Evolutionary conservation across 257 asterid genomes (phyloP).

Genomic region (Solanum peruvianum): DNA sequence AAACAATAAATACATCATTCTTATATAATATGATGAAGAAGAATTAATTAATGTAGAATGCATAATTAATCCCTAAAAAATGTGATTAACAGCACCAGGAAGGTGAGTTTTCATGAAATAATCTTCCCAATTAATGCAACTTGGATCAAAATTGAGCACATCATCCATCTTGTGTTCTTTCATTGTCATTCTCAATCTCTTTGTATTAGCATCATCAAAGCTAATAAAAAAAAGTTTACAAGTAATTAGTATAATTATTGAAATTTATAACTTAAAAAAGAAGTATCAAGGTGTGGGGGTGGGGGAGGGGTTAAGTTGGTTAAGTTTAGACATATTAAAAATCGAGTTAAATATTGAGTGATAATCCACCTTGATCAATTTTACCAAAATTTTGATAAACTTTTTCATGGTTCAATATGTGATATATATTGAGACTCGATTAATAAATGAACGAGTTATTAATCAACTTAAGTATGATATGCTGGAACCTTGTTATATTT

Average conservation of each 20-base stretch:
- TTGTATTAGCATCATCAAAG: slow-evolving; percentile 52
- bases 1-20: background rate
- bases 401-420: background rate
- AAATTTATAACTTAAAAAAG: background rate
- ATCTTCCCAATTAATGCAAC: slow-evolving; percentile 41
- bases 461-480: background rate
- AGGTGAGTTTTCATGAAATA: slow-evolving; percentile 43
- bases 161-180: slow-evolving; percentile 10
- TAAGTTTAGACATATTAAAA: no score
- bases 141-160: slow-evolving; percentile 37
- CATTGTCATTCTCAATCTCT: slow-evolving; percentile 21
- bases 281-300: no score
- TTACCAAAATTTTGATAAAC: background rate
- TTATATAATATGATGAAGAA: background rate
- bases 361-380: background rate
- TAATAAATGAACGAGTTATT: background rate
- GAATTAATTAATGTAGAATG: background rate
- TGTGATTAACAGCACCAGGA: slow-evolving; percentile 36
- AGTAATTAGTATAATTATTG: background rate
- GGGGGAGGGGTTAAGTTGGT: no score
- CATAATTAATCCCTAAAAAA: slow-evolving; percentile 4
- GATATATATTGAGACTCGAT: no score
- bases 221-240: background rate
- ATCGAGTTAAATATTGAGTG: background rate
- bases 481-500: no score